A percentile compares a stretch with the other conserved stretches of the same genome.
Conservation (phyloP, 495 filamentous ascomycete species). For the Penicillium ucsense region DNA sequence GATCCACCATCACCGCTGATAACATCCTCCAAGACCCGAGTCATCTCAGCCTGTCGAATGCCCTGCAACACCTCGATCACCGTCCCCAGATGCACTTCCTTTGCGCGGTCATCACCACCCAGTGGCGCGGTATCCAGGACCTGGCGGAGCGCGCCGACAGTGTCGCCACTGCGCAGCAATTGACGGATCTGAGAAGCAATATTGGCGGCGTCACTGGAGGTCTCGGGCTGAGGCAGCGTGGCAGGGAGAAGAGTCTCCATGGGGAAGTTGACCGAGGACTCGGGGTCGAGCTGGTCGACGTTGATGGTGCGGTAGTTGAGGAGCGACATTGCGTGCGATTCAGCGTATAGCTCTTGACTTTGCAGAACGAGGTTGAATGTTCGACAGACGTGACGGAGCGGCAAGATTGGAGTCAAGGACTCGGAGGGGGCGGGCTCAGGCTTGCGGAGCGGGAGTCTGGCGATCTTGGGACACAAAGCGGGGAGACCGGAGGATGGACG, state of each 20-base stretch:
- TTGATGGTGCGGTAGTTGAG: conserved; percentile 87
- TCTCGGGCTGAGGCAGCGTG: conserved; percentile 48
- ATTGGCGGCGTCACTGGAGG: conserved; percentile 60
- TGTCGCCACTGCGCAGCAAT: conserved; percentile 72
- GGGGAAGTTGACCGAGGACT: conserved; percentile 80
- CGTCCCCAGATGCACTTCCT: conserved; percentile 74
- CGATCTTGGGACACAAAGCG: conserved; percentile 7
- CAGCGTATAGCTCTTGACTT: background rate
- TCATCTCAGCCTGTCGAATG: conserved; percentile 86
- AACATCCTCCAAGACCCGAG: conserved; percentile 66
- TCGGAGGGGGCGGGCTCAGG: too few species aligned
- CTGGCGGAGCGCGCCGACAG: conserved; percentile 70
- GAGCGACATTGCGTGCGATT: conserved; percentile 40
- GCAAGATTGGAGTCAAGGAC: too few species aligned
- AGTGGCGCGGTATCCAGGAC: conserved; percentile 69
- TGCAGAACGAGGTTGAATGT: background rate
- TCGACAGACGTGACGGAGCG: too few species aligned
- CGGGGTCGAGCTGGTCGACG: conserved; percentile 82
- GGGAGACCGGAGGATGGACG: conserved; percentile 11
- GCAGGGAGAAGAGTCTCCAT: conserved; percentile 65
- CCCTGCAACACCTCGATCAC: conserved; percentile 83
- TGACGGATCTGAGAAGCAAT: conserved; percentile 72
- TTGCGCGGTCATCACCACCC: conserved; percentile 62
- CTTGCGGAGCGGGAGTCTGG: too few species aligned
- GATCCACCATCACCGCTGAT: conserved; percentile 60